Evolutionary conservation across 2,329 filamentous ascomycete species (phyloP).

Genomic region (Aspergillus ibericus): DNA sequence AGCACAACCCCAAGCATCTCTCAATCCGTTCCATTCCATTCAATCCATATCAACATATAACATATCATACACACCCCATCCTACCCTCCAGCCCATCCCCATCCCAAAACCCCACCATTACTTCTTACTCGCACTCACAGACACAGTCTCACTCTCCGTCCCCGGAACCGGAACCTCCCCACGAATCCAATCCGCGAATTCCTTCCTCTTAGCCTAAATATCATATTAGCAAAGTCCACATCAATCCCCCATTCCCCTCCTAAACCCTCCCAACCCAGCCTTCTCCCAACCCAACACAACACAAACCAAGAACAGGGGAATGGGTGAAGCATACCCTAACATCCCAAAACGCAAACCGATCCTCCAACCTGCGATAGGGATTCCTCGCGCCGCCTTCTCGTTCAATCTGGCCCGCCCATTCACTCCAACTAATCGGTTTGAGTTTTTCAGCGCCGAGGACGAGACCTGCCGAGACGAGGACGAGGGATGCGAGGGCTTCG

Average conservation of each 20-base stretch:
- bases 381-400: constrained; percentile 69
- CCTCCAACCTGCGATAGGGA: constrained; percentile 76
- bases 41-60: not conserved
- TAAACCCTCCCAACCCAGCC: not conserved
- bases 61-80: not conserved
- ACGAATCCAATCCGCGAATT: constrained; percentile 74
- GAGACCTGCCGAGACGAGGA: constrained; percentile 79
- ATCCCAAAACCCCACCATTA: constrained; percentile 22
- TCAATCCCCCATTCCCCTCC: not conserved
- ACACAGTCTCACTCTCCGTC: no score
- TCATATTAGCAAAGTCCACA: constrained; percentile 12
- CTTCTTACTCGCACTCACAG: no score
- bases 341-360: constrained; percentile 81
- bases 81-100: not conserved
- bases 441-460: constrained; percentile 75
- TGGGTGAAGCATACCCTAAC: constrained; percentile 70
- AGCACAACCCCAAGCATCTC: not conserved
- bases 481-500: constrained; percentile 77
- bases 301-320: not conserved
- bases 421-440: constrained; percentile 85
- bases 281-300: not conserved
- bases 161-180: constrained; percentile 31
- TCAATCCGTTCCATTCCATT: not conserved
- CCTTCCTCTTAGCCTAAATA: constrained; percentile 61
- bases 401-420: constrained; percentile 70